phyloP scores from a whole-genome alignment of 2,329 filamentous ascomycete genomes.

The Karstenula rhodostoma region DNA sequence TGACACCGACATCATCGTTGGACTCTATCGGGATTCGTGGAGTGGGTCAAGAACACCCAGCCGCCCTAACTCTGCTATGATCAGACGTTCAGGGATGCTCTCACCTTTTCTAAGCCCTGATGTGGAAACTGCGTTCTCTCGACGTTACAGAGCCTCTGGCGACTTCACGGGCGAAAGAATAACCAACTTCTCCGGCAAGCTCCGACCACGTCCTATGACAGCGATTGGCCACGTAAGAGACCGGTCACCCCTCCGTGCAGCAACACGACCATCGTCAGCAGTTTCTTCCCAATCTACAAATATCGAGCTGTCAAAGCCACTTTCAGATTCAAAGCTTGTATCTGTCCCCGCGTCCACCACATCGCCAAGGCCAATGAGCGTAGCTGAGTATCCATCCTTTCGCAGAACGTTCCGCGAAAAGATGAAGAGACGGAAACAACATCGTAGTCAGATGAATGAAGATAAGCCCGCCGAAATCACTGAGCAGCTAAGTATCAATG shows the following conservation, averaged over 20 bases:
- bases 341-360: conserved; percentile 3
- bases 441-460: neutral
- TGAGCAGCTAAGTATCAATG: conserved; percentile 48
- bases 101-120: conserved; percentile 21
- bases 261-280: conserved; percentile 1
- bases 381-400: conserved; percentile 11
- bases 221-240: neutral
- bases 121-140: neutral
- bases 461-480: conserved; percentile 1
- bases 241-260: neutral
- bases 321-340: neutral
- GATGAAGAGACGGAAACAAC: conserved; percentile 11
- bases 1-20: conserved; percentile 28
- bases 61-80: conserved; percentile 29
- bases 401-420: conserved; percentile 12
- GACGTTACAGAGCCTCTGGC: neutral
- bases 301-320: neutral
- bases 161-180: neutral
- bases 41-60: conserved; percentile 11
- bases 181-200: neutral
- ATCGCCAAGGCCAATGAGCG: neutral
- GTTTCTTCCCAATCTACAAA: neutral
- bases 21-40: conserved; percentile 29
- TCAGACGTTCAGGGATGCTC: conserved; percentile 25
- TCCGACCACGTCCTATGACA: conserved; percentile 2